Percentiles rank a stretch among this genome's conserved stretches.
Evolutionary conservation across 1,284 basidiomycete species (phyloP).

Genomic region (Clitocybe nebularis): DNA sequence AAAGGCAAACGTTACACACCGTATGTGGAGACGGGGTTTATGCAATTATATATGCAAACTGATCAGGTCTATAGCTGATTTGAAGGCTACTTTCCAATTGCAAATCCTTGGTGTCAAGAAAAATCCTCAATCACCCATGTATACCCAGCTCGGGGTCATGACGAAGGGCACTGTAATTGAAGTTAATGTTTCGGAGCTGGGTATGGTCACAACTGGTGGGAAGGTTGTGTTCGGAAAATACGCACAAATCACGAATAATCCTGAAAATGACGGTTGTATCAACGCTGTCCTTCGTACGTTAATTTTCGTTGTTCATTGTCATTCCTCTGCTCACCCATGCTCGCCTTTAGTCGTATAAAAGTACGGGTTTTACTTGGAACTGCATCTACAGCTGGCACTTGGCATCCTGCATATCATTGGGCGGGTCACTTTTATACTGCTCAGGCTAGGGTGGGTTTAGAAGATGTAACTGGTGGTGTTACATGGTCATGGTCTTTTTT

Average conservation of each 20-base stretch:
- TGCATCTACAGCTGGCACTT: too few relatives aligned
- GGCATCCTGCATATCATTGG: too few relatives aligned
- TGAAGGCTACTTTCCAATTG: slow-evolving; percentile 98
- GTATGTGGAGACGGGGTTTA: slow-evolving; percentile 47
- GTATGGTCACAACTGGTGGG: slow-evolving; percentile 98
- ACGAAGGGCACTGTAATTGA: slow-evolving; percentile 99
- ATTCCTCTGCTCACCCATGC: background rate
- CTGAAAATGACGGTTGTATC: slow-evolving; percentile 95
- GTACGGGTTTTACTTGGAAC: too few relatives aligned
- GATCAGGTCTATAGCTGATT: slow-evolving; percentile 61
- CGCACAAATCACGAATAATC: slow-evolving; percentile 95
- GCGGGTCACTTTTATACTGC: too few relatives aligned
- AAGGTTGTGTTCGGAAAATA: slow-evolving; percentile 93
- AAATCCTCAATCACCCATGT: slow-evolving; percentile 99
- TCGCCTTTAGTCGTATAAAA: background rate
- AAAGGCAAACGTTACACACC: slow-evolving; percentile 99
- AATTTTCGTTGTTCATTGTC: background rate
- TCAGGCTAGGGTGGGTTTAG: too few relatives aligned
- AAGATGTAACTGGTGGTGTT: too few relatives aligned
- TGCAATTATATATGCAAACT: slow-evolving; percentile 2
- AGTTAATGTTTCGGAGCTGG: slow-evolving; percentile 96
- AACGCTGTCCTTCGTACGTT: slow-evolving; percentile 85
- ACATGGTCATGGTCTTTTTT: too few relatives aligned
- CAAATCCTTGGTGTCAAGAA: slow-evolving; percentile 99
- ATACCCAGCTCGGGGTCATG: slow-evolving; percentile 92